These are phyloP conservation scores for Aspergillus persii DNA, from an alignment of 2,329 filamentous ascomycete species.

Conservation along the genomic window DNA sequence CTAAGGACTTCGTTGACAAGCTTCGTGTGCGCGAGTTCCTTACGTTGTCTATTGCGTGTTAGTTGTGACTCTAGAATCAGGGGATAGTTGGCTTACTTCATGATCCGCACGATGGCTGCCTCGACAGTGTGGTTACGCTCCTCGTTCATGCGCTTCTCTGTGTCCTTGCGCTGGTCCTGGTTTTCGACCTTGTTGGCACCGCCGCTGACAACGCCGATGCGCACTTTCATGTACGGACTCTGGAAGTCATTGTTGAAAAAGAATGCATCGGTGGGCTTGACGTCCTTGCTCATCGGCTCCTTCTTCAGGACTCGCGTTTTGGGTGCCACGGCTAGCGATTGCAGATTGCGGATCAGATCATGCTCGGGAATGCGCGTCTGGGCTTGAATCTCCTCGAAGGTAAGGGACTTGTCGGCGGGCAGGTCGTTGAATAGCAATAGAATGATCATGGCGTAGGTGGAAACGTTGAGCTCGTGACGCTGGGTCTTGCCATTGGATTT, in stretches of 20 bases:
- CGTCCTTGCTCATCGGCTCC: slow-evolving; percentile 72
- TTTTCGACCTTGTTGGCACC: slow-evolving; percentile 82
- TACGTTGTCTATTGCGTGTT: slow-evolving; percentile 45
- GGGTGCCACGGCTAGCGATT: slow-evolving; percentile 76
- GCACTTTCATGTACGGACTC: slow-evolving; percentile 82
- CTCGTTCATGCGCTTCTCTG: slow-evolving; percentile 51
- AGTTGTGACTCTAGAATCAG: neutral
- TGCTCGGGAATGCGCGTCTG: slow-evolving; percentile 72
- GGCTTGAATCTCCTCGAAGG: slow-evolving; percentile 76
- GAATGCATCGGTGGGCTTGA: slow-evolving; percentile 76
- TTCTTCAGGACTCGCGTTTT: slow-evolving; percentile 81
- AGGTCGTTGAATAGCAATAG: slow-evolving; percentile 86
- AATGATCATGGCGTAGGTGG: slow-evolving; percentile 89
- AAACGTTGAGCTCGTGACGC: slow-evolving; percentile 85
- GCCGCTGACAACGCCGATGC: slow-evolving; percentile 76
- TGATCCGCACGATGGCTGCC: slow-evolving; percentile 53
- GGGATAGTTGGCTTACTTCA: slow-evolving; percentile 44
- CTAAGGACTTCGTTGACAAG: slow-evolving; percentile 52
- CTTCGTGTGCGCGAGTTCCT: slow-evolving; percentile 47
- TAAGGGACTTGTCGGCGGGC: slow-evolving; percentile 49
- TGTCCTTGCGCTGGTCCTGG: slow-evolving; percentile 54
- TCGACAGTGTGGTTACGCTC: slow-evolving; percentile 51
- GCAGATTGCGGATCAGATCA: slow-evolving; percentile 75
- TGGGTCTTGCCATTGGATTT: slow-evolving; percentile 68
- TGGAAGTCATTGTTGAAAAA: slow-evolving; percentile 77